Evolutionary conservation across 306 rosid genomes (phyloP), one percentile per base, ranked within the genome.

Genomic region (Comarum palustre): DNA sequence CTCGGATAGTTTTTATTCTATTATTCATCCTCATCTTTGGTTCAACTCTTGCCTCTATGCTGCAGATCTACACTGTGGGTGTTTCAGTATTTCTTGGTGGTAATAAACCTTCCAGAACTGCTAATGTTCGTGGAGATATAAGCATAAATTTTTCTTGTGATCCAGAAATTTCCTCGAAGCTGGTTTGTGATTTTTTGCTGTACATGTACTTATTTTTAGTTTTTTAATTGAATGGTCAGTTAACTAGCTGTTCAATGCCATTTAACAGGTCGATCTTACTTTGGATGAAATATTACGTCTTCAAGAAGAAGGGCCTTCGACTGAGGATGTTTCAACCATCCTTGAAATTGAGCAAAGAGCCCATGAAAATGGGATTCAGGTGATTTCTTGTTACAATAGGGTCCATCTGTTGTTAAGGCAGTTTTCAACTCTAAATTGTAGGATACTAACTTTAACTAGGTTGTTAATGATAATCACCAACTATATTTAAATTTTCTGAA

Each of bases 311-410:
- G 98, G 98, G 48, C 97, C 97, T 68, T 82, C 88, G 7, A 88
- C 83, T 71, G 90, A 91, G 76, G 98, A 94, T 82, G 87, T 91
- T 81, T 84, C 85, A 62, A 82, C 96, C 34, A 67, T 89, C 77
- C 97, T 94, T 57, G 98, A 94, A 85, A 91, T 94, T 77, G 98
- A 94, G 83, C 97, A 91, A 80, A 80, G 98, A 79, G 95, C 97
- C 59, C 96, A 86, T 77, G 98, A 94, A 81, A 94, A 91, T 86
- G 98, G 97, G 83, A 88, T 86, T 81, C 98, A 93, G 96, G 98
- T 93, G 64, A 72, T 78, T 71, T 64, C 46, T 78, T 48, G 73
- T 78, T 47, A 58, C 39, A 51, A 70, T 52, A 75, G 62, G 71
- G 67, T 51, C 50, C 59, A 60, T 55, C 29, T 67, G 76, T 60